Percentiles rank a stretch among this genome's conserved stretches.
phyloP scores from a whole-genome alignment of 2,329 filamentous ascomycete genomes.

The Aspergillus neoniger region DNA sequence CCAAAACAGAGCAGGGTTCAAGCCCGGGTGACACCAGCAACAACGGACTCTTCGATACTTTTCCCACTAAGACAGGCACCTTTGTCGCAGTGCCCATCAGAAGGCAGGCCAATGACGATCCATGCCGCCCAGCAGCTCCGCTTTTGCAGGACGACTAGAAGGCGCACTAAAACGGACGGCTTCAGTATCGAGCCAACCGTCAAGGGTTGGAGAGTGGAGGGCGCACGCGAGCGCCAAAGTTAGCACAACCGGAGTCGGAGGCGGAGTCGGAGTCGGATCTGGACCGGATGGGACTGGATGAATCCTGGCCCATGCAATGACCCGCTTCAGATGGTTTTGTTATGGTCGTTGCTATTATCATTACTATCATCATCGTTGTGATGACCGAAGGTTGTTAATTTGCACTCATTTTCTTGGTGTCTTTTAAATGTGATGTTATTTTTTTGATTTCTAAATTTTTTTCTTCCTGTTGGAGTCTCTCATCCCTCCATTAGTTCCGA shows the following conservation, averaged over 20 bases:
- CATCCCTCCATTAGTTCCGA: no score
- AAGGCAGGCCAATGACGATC: no score
- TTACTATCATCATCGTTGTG: no score
- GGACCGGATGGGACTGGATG: not conserved
- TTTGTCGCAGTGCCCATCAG: no score
- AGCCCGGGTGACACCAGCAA: not conserved
- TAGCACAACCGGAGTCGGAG: not conserved
- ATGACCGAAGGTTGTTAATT: no score
- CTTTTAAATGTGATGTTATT: no score
- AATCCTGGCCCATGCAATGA: not conserved
- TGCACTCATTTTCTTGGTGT: no score
- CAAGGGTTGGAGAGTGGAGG: not conserved
- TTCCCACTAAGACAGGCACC: not conserved
- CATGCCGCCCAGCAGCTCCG: not conserved
- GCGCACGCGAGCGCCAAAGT: constrained; percentile 7
- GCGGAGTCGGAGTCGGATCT: constrained; percentile 3
- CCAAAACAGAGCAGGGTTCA: not conserved
- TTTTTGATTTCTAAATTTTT: no score
- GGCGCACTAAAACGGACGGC: no score
- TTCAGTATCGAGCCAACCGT: not conserved
- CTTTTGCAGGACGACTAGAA: no score
- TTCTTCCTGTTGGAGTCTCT: no score
- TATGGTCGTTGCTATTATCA: no score
- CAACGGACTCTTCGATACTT: not conserved
- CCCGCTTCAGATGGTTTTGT: not conserved